phyloP scores from a whole-genome alignment of 129 eudicot genomes.

The Flaveria sonorensis region DNA sequence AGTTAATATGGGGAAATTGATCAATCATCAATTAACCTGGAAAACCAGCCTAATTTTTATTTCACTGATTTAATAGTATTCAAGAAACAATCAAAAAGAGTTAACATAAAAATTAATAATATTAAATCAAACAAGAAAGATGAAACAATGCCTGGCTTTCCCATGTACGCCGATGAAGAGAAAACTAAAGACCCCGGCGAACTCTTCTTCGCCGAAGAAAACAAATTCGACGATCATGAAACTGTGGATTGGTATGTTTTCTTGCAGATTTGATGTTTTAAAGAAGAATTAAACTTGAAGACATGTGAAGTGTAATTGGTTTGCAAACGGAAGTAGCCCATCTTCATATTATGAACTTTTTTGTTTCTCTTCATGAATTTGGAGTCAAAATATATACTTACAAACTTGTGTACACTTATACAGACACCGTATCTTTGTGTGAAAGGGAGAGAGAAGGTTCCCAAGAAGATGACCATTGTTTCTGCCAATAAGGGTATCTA shows the following conservation, averaged over 20 bases:
- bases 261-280: constrained; percentile 10
- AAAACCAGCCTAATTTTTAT: constrained; percentile 29
- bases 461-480: constrained; percentile 48
- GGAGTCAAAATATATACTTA: background rate
- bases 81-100: background rate
- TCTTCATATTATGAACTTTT: constrained; percentile 16
- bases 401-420: background rate
- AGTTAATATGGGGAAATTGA: background rate
- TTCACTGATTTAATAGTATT: constrained; percentile 2
- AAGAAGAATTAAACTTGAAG: constrained; percentile 19
- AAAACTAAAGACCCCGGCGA: constrained; percentile 34
- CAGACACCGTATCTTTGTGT: constrained; percentile 6
- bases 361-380: constrained; percentile 27
- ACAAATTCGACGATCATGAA: constrained; percentile 25
- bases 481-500: constrained; percentile 28
- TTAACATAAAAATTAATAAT: background rate
- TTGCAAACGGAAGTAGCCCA: background rate
- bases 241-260: constrained; percentile 19
- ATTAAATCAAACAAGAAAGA: constrained; percentile 3
- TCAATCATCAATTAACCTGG: constrained; percentile 9
- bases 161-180: constrained; percentile 66
- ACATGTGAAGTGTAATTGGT: background rate
- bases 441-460: constrained; percentile 36
- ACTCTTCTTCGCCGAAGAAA: constrained; percentile 46
- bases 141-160: constrained; percentile 73